Evolutionary conservation across 345 rosid species (phyloP), one percentile per base, ranked within the genome.

Genomic region (Odontarrhena argentea): DNA sequence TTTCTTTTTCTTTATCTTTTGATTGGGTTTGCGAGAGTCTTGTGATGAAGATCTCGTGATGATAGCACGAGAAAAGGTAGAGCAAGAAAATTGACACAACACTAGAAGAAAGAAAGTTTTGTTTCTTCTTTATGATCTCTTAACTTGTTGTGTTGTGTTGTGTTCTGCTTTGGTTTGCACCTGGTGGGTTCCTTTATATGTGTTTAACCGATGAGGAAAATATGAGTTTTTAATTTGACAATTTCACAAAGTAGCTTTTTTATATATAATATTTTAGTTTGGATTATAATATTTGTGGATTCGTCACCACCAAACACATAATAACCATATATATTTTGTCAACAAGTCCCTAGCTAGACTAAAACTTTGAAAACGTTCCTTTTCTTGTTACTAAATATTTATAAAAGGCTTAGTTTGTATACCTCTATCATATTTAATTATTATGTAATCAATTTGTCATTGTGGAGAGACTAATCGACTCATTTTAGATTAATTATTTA

Each of bases 21-120:
- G 44, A 42, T 52, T 18, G 22, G 1, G 22, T 18, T 56, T n/a
- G 57, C 55, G 52, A 53, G 73, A 74, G 42, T 55, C 77, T 47
- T 67, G 77, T 74, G 77, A 60, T 18, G 14, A 52, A 44, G 53
- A 54, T 60, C 73, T 67, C 77, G 77, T 67, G 77, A 66, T 57
- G 56, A 9, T 22, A 46, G 52, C 77, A 74, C 77, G 77, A 74
- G 77, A 60, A 71, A 65, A 65, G 61, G 49, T 34, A 42, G 30
- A 30, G 50, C 35, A 65, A 18, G 11, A 25, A 60, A 67, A 32
- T 67, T 26, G 72, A 55, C 70, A 55, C 56, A 32, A 38, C 75
- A 26, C 9, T 9, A 30, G 36, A 10, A 40, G 15, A 34, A 13
- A 10, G 1, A 7, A 25, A 28, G 48, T 7, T 2, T 1, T 24